These are phyloP conservation scores for Phytophthora agathidicida DNA, from an alignment of 352 stramenopile genomes.

Conservation along the genomic window DNA sequence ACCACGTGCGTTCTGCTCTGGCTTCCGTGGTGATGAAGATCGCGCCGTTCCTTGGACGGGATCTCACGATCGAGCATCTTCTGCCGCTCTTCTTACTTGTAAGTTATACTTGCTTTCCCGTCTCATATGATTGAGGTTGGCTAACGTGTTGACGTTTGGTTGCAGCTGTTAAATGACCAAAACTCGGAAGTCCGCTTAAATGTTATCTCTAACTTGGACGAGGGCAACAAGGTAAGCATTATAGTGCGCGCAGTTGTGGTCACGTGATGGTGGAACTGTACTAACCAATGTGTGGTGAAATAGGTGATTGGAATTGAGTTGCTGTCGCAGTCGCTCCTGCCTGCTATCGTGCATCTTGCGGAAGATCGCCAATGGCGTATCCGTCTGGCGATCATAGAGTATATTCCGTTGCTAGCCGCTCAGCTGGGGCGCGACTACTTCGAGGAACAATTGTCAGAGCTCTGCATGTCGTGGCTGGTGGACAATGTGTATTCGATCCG, in stretches of 20 bases:
- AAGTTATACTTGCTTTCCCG: constrained; percentile 12
- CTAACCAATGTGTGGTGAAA: constrained; percentile 9
- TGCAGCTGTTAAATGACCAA: constrained; percentile 94
- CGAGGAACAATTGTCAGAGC: constrained; percentile 92
- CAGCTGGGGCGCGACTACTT: constrained; percentile 97
- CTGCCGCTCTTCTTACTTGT: constrained; percentile 95
- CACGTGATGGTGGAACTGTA: not conserved
- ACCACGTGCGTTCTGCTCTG: constrained; percentile 96
- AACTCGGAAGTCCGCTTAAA: constrained; percentile 98
- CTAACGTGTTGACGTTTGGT: constrained; percentile 12
- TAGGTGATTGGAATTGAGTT: constrained; percentile 97
- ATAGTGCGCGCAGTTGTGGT: not conserved
- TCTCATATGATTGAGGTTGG: not conserved
- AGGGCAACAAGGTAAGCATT: constrained; percentile 91
- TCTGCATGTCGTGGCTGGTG: constrained; percentile 97
- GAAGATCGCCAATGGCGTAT: constrained; percentile 99
- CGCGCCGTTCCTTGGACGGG: constrained; percentile 92
- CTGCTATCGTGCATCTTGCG: constrained; percentile 97
- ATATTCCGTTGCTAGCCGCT: constrained; percentile 96
- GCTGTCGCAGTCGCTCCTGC: constrained; percentile 96
- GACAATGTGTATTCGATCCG: constrained; percentile 98
- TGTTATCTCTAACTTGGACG: constrained; percentile 97
- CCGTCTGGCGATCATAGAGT: constrained; percentile 98
- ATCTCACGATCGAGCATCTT: constrained; percentile 94
- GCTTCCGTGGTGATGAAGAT: constrained; percentile 96